Evolutionary conservation across 192 early-diverging fungal genomes (phyloP).

Genomic region (Coemansia sp.): DNA sequence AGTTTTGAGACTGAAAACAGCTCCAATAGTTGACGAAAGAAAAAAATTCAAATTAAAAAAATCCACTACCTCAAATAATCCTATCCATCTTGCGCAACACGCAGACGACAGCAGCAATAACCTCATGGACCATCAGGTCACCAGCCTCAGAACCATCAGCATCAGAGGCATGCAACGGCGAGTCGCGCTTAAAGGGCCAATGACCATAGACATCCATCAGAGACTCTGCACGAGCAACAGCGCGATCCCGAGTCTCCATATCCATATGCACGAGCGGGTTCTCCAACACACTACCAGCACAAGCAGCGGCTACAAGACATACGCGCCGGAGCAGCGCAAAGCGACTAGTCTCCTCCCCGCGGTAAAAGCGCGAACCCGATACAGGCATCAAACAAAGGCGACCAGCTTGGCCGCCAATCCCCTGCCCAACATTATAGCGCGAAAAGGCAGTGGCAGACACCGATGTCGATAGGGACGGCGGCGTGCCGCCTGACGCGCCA

Average conservation of each 20-base stretch:
- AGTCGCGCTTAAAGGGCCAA: slow-evolving; percentile 69
- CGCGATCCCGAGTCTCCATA: slow-evolving; percentile 85
- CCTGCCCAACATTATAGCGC: slow-evolving; percentile 26
- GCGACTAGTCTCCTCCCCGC: slow-evolving; percentile 37
- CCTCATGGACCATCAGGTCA: slow-evolving; percentile 64
- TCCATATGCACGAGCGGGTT: slow-evolving; percentile 87
- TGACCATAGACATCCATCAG: slow-evolving; percentile 84
- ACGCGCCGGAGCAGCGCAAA: slow-evolving; percentile 75
- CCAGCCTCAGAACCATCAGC: slow-evolving; percentile 60
- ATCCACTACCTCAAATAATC: slow-evolving; percentile 56
- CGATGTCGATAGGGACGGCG: not conserved
- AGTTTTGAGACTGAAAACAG: not conserved
- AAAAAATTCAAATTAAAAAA: not conserved
- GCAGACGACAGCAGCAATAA: slow-evolving; percentile 78
- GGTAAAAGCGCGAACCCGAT: slow-evolving; percentile 36
- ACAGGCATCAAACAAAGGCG: slow-evolving; percentile 27
- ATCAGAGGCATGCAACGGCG: slow-evolving; percentile 57
- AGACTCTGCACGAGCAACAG: slow-evolving; percentile 88
- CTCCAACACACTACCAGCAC: slow-evolving; percentile 97
- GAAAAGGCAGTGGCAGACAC: not conserved
- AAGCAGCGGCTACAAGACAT: slow-evolving; percentile 91
- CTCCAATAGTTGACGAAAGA: not conserved
- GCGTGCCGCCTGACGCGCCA: slow-evolving; percentile 48
- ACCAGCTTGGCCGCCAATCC: slow-evolving; percentile 42
- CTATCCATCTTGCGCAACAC: slow-evolving; percentile 91